Conservation (phyloP, 192 early-diverging fungal genomes). For the Allomyces arbusculus region DNA sequence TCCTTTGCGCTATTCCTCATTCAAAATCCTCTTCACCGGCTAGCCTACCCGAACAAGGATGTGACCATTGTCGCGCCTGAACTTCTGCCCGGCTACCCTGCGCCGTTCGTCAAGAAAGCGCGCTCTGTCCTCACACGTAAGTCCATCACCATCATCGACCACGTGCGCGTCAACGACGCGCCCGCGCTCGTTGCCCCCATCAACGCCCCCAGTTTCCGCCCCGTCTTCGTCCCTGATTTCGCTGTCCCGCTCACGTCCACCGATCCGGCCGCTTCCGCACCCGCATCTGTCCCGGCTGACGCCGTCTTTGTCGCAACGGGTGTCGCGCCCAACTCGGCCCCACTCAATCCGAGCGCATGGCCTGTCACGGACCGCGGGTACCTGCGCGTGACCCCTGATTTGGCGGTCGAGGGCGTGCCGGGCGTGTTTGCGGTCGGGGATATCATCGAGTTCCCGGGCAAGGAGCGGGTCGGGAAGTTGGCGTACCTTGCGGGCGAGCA, state of each 20-base stretch:
- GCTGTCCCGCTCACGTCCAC: background rate
- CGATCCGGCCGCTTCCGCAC: background rate
- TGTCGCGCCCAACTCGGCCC: background rate
- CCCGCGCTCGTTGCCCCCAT: too few relatives aligned
- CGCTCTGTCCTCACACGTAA: background rate
- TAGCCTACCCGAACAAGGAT: background rate
- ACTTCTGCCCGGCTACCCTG: background rate
- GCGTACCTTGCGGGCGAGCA: background rate
- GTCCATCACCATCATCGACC: background rate
- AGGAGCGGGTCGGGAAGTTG: background rate
- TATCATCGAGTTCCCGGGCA: background rate
- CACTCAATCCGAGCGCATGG: background rate
- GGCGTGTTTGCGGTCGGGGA: background rate
- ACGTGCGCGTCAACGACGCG: background rate
- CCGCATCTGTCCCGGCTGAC: background rate
- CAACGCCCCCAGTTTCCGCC: too few relatives aligned
- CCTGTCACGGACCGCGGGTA: background rate
- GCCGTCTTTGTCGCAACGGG: background rate
- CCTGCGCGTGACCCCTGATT: background rate
- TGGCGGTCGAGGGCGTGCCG: background rate
- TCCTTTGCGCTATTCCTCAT: too few relatives aligned
- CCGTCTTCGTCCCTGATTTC: too few relatives aligned
- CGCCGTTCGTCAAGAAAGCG: background rate
- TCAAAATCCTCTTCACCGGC: too few relatives aligned
- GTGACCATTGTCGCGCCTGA: background rate